Conservation (phyloP, 257 asterid species). For the Solanum pimpinellifolium region DNA sequence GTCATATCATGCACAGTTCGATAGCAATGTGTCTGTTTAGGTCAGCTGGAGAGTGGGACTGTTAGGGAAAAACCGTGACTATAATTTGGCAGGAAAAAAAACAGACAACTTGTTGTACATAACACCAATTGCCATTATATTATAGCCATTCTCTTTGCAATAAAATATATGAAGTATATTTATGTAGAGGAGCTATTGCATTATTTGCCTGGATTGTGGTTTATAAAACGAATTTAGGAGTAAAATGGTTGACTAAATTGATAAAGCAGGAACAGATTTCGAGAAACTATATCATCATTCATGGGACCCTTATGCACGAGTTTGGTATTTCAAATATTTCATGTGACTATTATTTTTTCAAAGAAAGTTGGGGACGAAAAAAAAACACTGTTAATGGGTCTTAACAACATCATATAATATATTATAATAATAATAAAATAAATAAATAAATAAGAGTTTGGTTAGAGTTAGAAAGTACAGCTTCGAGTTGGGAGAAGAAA, state of each 20-base stretch:
- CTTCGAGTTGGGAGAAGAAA: background rate
- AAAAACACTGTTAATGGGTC: background rate
- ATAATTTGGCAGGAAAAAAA: background rate
- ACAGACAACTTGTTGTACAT: background rate
- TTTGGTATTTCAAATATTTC: background rate
- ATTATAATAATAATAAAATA: background rate
- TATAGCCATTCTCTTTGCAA: background rate
- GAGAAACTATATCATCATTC: background rate
- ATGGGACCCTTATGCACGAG: background rate
- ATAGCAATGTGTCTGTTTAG: slow-evolving; percentile 12
- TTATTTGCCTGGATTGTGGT: background rate
- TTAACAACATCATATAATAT: background rate
- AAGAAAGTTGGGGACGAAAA: background rate
- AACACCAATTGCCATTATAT: background rate
- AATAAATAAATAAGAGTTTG: background rate
- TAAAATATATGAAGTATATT: background rate
- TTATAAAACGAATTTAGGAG: background rate
- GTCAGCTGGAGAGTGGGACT: slow-evolving; percentile 3
- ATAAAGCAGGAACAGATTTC: background rate
- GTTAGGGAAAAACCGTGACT: background rate
- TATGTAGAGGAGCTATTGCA: background rate
- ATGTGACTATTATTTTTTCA: background rate
- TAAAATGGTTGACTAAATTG: background rate
- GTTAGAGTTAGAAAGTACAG: background rate
- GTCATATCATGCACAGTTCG: slow-evolving; percentile 18